phyloP scores from a whole-genome alignment of 768 basidiomycete species.

The Auriscalpium orientale region DNA sequence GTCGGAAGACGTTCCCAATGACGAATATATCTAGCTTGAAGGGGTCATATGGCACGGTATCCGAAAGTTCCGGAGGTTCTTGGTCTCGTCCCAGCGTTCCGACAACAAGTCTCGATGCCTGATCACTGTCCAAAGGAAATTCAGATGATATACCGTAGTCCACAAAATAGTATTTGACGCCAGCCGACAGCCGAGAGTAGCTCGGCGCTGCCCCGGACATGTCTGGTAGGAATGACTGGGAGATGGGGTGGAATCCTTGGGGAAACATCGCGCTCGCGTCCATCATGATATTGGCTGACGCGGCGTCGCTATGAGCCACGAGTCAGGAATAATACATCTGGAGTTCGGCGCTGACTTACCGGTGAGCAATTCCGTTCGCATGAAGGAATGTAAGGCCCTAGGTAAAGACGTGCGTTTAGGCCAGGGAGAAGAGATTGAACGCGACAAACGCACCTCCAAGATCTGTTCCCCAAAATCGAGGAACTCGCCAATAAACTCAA shows the following conservation, averaged over 20 bases:
- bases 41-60: background rate
- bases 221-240: background rate
- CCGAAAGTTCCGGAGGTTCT: background rate
- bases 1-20: constrained; percentile 1
- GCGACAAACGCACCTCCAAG: constrained; percentile 8
- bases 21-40: constrained; percentile 2
- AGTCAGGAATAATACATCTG: background rate
- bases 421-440: background rate
- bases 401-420: background rate
- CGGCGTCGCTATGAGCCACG: constrained; percentile 1
- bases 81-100: background rate
- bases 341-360: background rate
- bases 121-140: background rate
- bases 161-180: background rate
- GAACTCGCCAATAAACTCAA: constrained; percentile 15
- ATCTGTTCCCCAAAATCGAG: constrained; percentile 16
- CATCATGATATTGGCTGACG: constrained; percentile 7
- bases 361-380: constrained; percentile 11
- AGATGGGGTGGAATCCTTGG: background rate
- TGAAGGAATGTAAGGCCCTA: constrained; percentile 16
- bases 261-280: constrained; percentile 3
- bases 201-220: background rate
- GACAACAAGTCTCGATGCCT: background rate
- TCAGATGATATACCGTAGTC: background rate
- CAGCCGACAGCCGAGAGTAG: background rate